A percentile compares a stretch with the other conserved stretches of the same genome.
Conservation (phyloP, 2,329 filamentous ascomycete species). For the Fusarium temperatum region DNA sequence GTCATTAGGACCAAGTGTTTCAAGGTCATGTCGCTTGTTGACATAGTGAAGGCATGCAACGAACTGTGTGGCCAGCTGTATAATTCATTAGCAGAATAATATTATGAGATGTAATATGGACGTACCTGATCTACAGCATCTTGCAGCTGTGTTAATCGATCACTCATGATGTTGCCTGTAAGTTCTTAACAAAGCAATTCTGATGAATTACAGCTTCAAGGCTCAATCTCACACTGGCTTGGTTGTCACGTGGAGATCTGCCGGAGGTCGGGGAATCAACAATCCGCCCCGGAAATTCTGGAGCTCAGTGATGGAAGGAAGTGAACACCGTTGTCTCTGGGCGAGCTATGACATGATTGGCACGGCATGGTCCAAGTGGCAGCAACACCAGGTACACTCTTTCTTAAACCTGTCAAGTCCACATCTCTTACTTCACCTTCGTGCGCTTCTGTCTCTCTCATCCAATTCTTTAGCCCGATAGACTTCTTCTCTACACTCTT, state of each 20-base stretch:
- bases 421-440: conserved; percentile 23
- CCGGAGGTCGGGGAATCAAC: conserved; percentile 44
- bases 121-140: conserved; percentile 83
- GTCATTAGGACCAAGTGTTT: conserved; percentile 65
- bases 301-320: conserved; percentile 34
- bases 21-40: conserved; percentile 73
- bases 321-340: conserved; percentile 51
- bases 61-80: conserved; percentile 73
- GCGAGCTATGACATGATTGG: conserved; percentile 39
- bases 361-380: conserved; percentile 36
- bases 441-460: conserved; percentile 15
- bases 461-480: conserved; percentile 14
- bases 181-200: not conserved
- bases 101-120: not conserved
- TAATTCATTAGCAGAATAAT: conserved; percentile 5
- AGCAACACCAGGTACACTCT: conserved; percentile 30
- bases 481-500: conserved; percentile 23
- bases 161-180: conserved; percentile 64
- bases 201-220: not conserved
- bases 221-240: not conserved
- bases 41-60: conserved; percentile 73
- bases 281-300: conserved; percentile 38
- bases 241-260: conserved; percentile 33
- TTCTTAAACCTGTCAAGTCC: conserved; percentile 25
- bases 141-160: conserved; percentile 84